Evolutionary conservation across 192 early-diverging fungal genomes (phyloP).

Genomic region (Gryganskiella cystojenkinii): DNA sequence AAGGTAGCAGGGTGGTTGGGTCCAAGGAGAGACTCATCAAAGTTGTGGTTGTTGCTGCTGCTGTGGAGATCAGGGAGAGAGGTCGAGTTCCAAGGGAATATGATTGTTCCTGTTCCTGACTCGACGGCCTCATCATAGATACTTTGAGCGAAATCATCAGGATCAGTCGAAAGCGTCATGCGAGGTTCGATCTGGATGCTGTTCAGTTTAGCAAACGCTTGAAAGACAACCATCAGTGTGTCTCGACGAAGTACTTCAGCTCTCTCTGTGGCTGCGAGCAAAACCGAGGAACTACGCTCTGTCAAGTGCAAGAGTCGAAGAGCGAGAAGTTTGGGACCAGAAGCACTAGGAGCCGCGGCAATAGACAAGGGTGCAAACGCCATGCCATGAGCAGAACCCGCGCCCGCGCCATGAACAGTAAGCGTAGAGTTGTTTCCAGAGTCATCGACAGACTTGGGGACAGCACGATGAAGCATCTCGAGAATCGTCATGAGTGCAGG

Average conservation of each 20-base stretch:
- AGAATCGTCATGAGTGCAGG: constrained; percentile 56
- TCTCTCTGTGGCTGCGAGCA: constrained; percentile 76
- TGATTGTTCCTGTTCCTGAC: constrained; percentile 69
- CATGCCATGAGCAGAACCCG: constrained; percentile 13
- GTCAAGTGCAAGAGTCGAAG: constrained; percentile 85
- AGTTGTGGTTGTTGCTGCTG: constrained; percentile 11
- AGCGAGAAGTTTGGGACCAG: constrained; percentile 56
- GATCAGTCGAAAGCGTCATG: constrained; percentile 66
- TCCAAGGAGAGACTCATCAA: background rate
- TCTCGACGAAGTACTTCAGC: constrained; percentile 72
- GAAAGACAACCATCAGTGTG: constrained; percentile 83
- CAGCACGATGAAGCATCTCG: constrained; percentile 36
- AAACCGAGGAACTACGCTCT: constrained; percentile 82
- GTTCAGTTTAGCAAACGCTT: constrained; percentile 83
- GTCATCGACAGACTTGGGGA: constrained; percentile 4
- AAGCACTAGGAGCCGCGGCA: constrained; percentile 1
- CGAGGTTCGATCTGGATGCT: constrained; percentile 70
- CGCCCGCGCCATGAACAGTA: background rate
- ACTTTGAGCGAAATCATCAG: constrained; percentile 75
- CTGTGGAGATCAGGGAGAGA: constrained; percentile 30
- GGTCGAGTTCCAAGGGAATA: constrained; percentile 74
- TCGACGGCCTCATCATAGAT: constrained; percentile 67
- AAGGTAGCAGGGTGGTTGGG: constrained; percentile 1
- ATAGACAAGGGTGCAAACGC: background rate
- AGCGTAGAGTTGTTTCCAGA: background rate